Conservation (phyloP, 192 early-diverging fungal species). For the Backusella liffmaniae region DNA sequence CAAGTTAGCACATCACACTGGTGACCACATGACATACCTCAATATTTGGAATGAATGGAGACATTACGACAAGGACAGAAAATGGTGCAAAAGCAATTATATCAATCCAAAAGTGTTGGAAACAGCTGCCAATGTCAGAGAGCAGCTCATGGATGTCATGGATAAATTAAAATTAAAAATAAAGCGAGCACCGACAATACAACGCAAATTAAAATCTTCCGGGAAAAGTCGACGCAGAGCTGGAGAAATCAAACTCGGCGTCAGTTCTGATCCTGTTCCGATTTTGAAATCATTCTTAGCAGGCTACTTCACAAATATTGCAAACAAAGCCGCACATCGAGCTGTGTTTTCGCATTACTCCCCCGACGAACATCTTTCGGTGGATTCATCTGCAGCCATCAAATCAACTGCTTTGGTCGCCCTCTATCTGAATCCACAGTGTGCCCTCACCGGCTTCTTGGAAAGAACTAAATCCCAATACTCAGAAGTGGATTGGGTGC, state of each 20-base stretch:
- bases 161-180: constrained; percentile 65
- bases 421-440: constrained; percentile 88
- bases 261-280: constrained; percentile 61
- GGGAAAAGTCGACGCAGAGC: constrained; percentile 2
- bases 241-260: constrained; percentile 45
- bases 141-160: constrained; percentile 88
- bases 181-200: constrained; percentile 12
- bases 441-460: constrained; percentile 80
- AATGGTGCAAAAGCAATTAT: constrained; percentile 92
- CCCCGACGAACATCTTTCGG: constrained; percentile 31
- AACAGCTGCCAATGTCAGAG: constrained; percentile 78
- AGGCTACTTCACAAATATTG: constrained; percentile 91
- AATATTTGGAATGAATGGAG: constrained; percentile 83
- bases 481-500: constrained; percentile 83
- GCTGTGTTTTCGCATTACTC: constrained; percentile 59
- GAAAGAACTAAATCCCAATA: constrained; percentile 40
- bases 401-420: constrained; percentile 86
- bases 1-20: constrained; percentile 85
- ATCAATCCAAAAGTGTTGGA: constrained; percentile 82
- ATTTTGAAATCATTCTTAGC: constrained; percentile 85
- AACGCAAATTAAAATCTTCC: constrained; percentile 11
- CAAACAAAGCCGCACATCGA: constrained; percentile 82
- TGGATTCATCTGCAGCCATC: constrained; percentile 27
- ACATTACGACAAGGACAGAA: constrained; percentile 53
- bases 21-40: constrained; percentile 90